Percentiles rank a stretch among this genome's conserved stretches.
These are phyloP conservation scores for Collybiopsis confluens DNA, from an alignment of 768 basidiomycete species.

Conservation along the genomic window DNA sequence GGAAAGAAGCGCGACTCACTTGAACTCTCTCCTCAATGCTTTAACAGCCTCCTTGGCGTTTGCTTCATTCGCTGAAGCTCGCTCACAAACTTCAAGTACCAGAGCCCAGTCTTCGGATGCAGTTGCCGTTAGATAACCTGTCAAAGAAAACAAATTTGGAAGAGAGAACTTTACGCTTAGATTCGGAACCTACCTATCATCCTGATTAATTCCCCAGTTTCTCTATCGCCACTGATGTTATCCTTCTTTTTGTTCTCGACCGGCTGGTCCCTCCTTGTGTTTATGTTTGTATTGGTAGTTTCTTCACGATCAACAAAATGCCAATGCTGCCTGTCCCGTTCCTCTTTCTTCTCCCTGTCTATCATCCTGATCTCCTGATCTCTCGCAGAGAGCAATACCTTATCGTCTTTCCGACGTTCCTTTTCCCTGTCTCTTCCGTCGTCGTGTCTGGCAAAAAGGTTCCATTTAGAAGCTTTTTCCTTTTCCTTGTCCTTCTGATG, in stretches of 20 bases:
- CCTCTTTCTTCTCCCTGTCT: slow-evolving; percentile 27
- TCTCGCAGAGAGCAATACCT: slow-evolving; percentile 25
- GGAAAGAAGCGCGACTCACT: slow-evolving; percentile 34
- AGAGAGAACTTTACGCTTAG: background rate
- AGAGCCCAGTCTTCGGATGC: slow-evolving; percentile 79
- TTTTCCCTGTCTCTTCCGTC: slow-evolving; percentile 20
- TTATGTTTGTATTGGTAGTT: background rate
- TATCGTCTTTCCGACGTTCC: slow-evolving; percentile 13
- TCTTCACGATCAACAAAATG: slow-evolving; percentile 9
- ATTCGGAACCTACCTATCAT: slow-evolving; percentile 55
- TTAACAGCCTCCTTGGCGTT: slow-evolving; percentile 83
- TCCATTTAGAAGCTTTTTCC: slow-evolving; percentile 21
- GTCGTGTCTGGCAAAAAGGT: slow-evolving; percentile 33
- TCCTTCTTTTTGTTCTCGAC: slow-evolving; percentile 21
- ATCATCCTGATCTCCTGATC: slow-evolving; percentile 26
- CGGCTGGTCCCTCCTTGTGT: slow-evolving; percentile 17
- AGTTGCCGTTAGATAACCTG: slow-evolving; percentile 73
- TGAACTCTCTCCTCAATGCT: slow-evolving; percentile 82
- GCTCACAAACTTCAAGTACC: slow-evolving; percentile 82
- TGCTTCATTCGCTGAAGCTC: slow-evolving; percentile 65
- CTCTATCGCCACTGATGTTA: no score
- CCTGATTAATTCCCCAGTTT: slow-evolving; percentile 49
- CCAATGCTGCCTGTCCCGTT: slow-evolving; percentile 32
- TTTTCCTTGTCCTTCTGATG: slow-evolving; percentile 8
- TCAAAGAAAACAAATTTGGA: slow-evolving; percentile 3